These are phyloP conservation scores for Glycine tomentella DNA, from an alignment of 306 rosid species.

Conservation along the genomic window DNA sequence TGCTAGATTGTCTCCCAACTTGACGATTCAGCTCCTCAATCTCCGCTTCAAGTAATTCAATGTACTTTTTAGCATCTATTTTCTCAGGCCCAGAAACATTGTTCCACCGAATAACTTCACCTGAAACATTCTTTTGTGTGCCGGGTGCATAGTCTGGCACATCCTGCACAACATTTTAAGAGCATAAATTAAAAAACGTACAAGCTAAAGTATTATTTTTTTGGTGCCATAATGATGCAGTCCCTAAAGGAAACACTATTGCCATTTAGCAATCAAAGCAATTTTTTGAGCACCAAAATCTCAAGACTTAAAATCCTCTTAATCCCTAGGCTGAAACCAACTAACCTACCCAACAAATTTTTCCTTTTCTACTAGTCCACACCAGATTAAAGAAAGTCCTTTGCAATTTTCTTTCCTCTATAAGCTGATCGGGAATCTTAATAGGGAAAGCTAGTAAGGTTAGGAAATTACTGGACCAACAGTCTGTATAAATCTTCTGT, in stretches of 20 bases:
- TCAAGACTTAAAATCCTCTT: constrained; percentile 21
- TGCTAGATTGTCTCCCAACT: constrained; percentile 82
- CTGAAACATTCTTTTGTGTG: constrained; percentile 91
- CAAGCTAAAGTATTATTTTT: constrained; percentile 31
- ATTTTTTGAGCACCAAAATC: constrained; percentile 17
- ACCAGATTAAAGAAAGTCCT: constrained; percentile 13
- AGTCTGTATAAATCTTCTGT: constrained; percentile 14
- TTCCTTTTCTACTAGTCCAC: neutral
- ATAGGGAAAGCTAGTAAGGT: constrained; percentile 22
- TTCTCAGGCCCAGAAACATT: constrained; percentile 83
- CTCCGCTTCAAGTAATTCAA: constrained; percentile 95
- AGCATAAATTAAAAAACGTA: constrained; percentile 41
- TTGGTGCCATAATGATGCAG: neutral
- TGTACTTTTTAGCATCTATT: constrained; percentile 93
- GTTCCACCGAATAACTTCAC: constrained; percentile 98
- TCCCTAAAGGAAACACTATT: constrained; percentile 13
- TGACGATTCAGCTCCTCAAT: constrained; percentile 89
- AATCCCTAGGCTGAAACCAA: constrained; percentile 21
- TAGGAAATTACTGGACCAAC: constrained; percentile 5
- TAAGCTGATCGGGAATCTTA: constrained; percentile 7
- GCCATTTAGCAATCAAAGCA: constrained; percentile 7
- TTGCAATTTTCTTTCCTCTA: constrained; percentile 17
- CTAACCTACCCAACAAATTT: constrained; percentile 13
- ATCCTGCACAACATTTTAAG: constrained; percentile 69
- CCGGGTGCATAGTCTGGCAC: constrained; percentile 88